phyloP scores from a whole-genome alignment of 164 flowering plant species.

The Aristolochia californica region DNA sequence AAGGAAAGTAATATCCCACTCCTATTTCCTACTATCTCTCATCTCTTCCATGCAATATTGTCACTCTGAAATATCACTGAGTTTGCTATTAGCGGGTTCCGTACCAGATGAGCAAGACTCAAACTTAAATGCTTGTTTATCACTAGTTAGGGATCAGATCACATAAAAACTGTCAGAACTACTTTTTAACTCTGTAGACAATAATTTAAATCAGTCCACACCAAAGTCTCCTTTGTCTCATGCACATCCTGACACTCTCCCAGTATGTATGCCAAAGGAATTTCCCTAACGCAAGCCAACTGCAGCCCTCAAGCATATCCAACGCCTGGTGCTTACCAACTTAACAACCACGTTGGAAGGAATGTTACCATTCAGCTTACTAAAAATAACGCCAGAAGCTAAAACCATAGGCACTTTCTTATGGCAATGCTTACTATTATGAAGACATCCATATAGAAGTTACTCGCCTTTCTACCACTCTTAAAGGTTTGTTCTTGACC shows the following conservation, averaged over 20 bases:
- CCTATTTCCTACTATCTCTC: background rate
- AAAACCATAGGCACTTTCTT: background rate
- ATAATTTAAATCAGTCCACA: no score
- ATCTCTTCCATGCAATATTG: background rate
- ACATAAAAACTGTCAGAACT: no score
- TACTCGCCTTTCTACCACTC: conserved; percentile 85
- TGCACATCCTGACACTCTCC: background rate
- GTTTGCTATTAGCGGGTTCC: no score
- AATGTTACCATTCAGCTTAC: background rate
- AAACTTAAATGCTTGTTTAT: no score
- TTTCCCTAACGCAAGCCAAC: background rate
- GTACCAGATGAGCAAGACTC: no score
- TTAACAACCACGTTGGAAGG: background rate
- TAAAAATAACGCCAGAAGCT: background rate
- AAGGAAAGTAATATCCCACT: no score
- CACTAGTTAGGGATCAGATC: no score
- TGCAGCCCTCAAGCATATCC: background rate
- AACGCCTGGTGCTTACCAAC: background rate
- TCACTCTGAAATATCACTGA: no score
- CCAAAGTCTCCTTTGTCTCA: no score
- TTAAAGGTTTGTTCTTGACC: conserved; percentile 55
- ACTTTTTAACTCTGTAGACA: no score
- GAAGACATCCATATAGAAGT: conserved; percentile 54
- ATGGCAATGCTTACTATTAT: conserved; percentile 44
- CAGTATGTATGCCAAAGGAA: background rate